These are phyloP conservation scores for Kwoniella botswanensis DNA, from an alignment of 768 basidiomycete genomes.

Conservation along the genomic window DNA sequence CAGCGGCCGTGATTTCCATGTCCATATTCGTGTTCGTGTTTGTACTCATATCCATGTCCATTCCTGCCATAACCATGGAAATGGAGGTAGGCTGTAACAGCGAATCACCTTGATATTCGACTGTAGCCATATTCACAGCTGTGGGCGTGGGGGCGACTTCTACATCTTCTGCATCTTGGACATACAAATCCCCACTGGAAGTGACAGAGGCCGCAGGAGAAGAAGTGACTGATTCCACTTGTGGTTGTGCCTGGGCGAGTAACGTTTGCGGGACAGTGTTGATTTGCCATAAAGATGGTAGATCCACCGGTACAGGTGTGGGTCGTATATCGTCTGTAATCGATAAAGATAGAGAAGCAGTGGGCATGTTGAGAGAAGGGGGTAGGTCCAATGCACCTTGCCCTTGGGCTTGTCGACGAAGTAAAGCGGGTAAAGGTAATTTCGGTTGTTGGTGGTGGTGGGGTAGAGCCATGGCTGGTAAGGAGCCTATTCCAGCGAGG, in stretches of 20 bases:
- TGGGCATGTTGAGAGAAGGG: conserved; percentile 10
- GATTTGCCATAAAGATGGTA: conserved; percentile 6
- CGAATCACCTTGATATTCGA: conserved; percentile 3
- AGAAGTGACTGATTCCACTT: background rate
- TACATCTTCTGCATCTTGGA: background rate
- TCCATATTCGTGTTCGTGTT: background rate
- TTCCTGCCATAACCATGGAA: background rate
- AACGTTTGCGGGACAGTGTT: conserved; percentile 2
- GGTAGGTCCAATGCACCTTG: conserved; percentile 10
- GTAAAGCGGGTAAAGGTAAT: conserved; percentile 15
- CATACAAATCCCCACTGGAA: background rate
- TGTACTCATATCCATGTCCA: background rate
- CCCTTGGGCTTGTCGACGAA: conserved; percentile 4
- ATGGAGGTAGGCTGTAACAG: background rate
- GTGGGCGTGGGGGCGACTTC: background rate
- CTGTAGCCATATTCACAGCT: background rate
- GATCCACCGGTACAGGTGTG: background rate
- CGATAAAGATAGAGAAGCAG: background rate
- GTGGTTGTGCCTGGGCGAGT: conserved; percentile 2
- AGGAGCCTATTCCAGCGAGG: background rate
- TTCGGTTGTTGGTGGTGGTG: background rate
- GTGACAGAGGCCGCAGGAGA: background rate
- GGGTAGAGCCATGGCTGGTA: background rate
- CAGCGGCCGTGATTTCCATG: background rate
- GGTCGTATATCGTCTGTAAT: background rate